phyloP scores from a whole-genome alignment of 371 early-diverging fungal species.

The Apophysomyces variabilis region DNA sequence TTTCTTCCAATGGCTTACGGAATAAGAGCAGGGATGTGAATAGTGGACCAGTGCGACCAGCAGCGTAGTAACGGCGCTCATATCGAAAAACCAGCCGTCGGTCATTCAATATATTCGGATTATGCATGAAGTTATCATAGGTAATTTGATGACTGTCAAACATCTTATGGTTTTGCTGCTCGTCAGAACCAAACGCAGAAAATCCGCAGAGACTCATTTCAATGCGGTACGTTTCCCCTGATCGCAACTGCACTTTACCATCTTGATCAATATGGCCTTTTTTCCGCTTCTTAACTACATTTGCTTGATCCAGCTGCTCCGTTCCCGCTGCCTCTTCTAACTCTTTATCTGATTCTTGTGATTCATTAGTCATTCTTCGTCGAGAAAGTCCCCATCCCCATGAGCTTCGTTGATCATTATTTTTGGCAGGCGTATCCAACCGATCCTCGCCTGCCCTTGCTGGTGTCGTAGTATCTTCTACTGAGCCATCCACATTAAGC shows the following conservation, averaged over 20 bases:
- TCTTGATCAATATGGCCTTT: constrained; percentile 42
- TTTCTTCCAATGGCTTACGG: constrained; percentile 33
- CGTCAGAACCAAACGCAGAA: constrained; percentile 42
- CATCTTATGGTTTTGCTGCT: constrained; percentile 55
- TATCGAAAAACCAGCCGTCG: constrained; percentile 72
- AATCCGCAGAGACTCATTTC: constrained; percentile 65
- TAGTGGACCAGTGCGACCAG: constrained; percentile 52
- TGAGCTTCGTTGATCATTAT: neutral
- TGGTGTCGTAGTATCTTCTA: neutral
- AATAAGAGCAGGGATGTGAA: constrained; percentile 60
- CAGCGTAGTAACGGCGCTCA: constrained; percentile 57
- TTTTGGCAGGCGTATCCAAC: neutral
- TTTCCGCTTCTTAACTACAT: constrained; percentile 13
- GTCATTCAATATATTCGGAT: constrained; percentile 70
- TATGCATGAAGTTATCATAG: constrained; percentile 67
- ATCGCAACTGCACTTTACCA: constrained; percentile 20
- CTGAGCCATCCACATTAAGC: neutral
- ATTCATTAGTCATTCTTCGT: constrained; percentile 12
- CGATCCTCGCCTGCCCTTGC: neutral
- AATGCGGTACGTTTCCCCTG: constrained; percentile 47
- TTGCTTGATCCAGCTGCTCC: neutral
- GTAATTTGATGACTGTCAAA: constrained; percentile 67
- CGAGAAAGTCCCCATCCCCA: constrained; percentile 17
- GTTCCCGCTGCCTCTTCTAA: neutral
- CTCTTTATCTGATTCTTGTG: constrained; percentile 9